Base-by-base conservation (phyloP, 257 asterid species). In the Lithospermum erythrorhizon region DNA sequence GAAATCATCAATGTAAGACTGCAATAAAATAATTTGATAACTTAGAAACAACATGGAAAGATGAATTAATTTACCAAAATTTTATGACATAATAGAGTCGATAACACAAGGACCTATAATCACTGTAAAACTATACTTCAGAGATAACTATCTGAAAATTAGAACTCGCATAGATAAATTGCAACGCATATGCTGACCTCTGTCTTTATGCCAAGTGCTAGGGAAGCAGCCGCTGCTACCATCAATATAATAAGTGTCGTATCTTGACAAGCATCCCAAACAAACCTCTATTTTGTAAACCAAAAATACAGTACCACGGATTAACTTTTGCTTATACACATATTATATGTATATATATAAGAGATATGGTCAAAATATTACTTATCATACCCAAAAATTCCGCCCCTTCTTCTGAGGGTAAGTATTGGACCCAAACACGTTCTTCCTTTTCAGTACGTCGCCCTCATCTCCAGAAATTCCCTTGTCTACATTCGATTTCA, bases 171-270 rank as follows among this genome's bases (percentile, higher is more conserved):
- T 37, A 58, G 25, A 35, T 55, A 18, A 21, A 53, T 65, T 25
- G 62, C 51, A 64, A 11, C 21, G 9, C 23, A 6, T 35, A 35
- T 35, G 18, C 77, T 68, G 68, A 88, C 98, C 96, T 91, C 98
- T 22, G 96, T 80, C 79, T 86, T 88, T 61, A 88, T 91, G 51
- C 96, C 96, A 14, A 91, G 88, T 15, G 84, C 95, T 71, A 91
- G 78, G 27, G 98, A 91, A 76, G 98, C 98, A 69, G 95, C 96
- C 18, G 98, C 96, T 63, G 98, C 98, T 16, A 91, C 90, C 96
- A 86, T 88, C 84, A 91, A 77, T 72, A 91, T 91, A 62, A 91
- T 81, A 64, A 91, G 71, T 24, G 98, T 91, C 6, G 96, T 91
- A 72, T 91, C 98, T 47, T 84, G 78, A 69, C 96, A 88, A 61